A percentile compares a stretch with the other conserved stretches of the same genome.
These are phyloP conservation scores for Erodium texanum DNA, from an alignment of 441 rosid species.

Conservation along the genomic window DNA sequence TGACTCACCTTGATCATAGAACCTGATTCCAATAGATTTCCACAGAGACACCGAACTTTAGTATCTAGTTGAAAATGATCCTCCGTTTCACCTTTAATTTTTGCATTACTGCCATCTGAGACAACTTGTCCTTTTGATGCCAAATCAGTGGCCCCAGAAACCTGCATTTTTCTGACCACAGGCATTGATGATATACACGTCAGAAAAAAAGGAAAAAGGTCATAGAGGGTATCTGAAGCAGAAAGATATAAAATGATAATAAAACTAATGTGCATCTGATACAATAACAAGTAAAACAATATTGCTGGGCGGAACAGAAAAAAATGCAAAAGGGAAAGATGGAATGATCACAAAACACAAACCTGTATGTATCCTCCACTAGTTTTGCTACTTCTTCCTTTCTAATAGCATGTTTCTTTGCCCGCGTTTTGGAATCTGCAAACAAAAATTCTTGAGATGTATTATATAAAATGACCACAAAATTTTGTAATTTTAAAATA, in stretches of 20 bases:
- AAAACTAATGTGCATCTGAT: not conserved
- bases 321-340: not conserved
- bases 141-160: constrained; percentile 76
- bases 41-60: constrained; percentile 91
- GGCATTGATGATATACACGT: constrained; percentile 16
- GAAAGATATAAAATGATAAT: not conserved
- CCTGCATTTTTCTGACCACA: constrained; percentile 77
- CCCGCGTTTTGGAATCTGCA: constrained; percentile 54
- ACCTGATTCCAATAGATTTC: constrained; percentile 60
- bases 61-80: constrained; percentile 41
- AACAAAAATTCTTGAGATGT: constrained; percentile 8
- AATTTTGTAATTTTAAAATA: not conserved
- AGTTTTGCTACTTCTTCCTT: constrained; percentile 85
- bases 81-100: constrained; percentile 59
- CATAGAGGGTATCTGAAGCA: not conserved
- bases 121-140: constrained; percentile 73
- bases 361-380: constrained; percentile 87
- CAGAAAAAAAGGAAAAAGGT: constrained; percentile 14
- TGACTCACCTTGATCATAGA: constrained; percentile 62
- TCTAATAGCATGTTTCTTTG: constrained; percentile 55
- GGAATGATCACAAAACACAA: constrained; percentile 16
- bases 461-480: not conserved
- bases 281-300: not conserved
- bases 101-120: constrained; percentile 53
- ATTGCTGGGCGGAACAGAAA: not conserved